Percentiles rank a stretch among this genome's conserved stretches.
Evolutionary conservation across 176 grass and related monocot species (phyloP).

Genomic region (Puccinellia tenuiflora): DNA sequence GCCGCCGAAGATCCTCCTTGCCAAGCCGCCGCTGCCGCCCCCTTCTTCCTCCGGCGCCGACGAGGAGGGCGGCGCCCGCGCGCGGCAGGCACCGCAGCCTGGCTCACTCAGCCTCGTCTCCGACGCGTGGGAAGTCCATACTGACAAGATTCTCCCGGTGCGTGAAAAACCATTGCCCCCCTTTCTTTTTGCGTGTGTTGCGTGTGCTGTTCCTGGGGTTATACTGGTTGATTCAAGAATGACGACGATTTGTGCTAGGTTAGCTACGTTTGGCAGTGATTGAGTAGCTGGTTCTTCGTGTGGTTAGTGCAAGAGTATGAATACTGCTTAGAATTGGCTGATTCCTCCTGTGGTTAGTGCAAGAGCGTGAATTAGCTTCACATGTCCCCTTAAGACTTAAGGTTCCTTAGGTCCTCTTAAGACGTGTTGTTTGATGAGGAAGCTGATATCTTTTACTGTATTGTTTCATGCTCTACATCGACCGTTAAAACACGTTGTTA

Average conservation of each 20-base stretch:
- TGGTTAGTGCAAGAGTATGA: neutral
- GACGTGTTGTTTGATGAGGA: neutral
- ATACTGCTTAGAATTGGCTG: neutral
- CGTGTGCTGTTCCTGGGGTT: neutral
- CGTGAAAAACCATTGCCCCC: neutral
- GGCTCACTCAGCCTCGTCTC: conserved; percentile 69
- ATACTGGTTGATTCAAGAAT: neutral
- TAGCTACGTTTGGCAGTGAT: neutral
- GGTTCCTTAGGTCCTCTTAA: neutral
- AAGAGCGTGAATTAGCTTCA: neutral
- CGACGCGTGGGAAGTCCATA: conserved; percentile 71
- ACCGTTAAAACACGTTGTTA: neutral
- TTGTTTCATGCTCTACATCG: neutral
- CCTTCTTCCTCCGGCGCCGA: conserved; percentile 33
- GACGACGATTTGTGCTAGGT: neutral
- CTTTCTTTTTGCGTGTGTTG: neutral
- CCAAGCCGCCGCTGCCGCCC: conserved; percentile 43
- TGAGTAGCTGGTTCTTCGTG: neutral
- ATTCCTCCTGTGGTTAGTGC: neutral
- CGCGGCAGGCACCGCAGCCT: conserved; percentile 56
- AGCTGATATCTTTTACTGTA: neutral
- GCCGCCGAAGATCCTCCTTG: conserved; percentile 87
- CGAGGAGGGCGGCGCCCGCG: conserved; percentile 24
- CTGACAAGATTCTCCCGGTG: conserved; percentile 80
- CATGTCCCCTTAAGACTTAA: neutral